phyloP scores from a whole-genome alignment of 345 rosid genomes.

The Conringia planisiliqua region DNA sequence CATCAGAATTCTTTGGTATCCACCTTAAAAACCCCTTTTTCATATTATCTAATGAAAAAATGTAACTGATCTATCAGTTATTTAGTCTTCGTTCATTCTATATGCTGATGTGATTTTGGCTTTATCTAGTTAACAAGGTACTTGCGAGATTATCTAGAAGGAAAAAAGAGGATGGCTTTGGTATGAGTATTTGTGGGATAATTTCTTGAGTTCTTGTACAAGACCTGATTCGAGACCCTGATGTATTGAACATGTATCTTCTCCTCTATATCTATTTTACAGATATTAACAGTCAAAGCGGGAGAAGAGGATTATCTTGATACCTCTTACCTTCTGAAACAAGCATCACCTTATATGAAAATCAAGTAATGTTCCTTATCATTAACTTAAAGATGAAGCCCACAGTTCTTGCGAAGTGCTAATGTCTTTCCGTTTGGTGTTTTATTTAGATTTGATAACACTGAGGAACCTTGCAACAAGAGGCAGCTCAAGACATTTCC shows the following conservation, averaged over 20 bases:
- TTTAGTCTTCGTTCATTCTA: background rate
- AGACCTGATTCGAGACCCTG: background rate
- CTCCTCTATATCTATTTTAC: constrained; percentile 18
- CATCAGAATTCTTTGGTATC: constrained; percentile 83
- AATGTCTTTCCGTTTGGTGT: background rate
- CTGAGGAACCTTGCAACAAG: constrained; percentile 55
- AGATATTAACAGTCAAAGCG: constrained; percentile 79
- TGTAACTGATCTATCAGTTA: background rate
- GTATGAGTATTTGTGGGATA: constrained; percentile 40
- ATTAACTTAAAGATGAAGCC: constrained; percentile 2
- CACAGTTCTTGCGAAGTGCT: background rate
- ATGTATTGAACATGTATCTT: background rate
- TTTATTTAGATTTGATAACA: constrained; percentile 57
- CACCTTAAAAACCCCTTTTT: background rate
- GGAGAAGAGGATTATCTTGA: constrained; percentile 83
- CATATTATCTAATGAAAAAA: background rate
- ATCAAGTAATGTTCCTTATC: constrained; percentile 52
- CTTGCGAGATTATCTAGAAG: constrained; percentile 83
- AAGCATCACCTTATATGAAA: constrained; percentile 85
- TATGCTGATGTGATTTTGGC: constrained; percentile 14
- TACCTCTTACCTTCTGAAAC: constrained; percentile 63
- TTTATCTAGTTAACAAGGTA: constrained; percentile 71
- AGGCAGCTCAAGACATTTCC: constrained; percentile 48
- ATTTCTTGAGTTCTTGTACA: constrained; percentile 9
- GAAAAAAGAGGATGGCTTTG: constrained; percentile 87